A percentile compares a stretch with the other conserved stretches of the same genome.
phyloP scores from a whole-genome alignment of 2,329 filamentous ascomycete species.

The Xylariaceae sp. region DNA sequence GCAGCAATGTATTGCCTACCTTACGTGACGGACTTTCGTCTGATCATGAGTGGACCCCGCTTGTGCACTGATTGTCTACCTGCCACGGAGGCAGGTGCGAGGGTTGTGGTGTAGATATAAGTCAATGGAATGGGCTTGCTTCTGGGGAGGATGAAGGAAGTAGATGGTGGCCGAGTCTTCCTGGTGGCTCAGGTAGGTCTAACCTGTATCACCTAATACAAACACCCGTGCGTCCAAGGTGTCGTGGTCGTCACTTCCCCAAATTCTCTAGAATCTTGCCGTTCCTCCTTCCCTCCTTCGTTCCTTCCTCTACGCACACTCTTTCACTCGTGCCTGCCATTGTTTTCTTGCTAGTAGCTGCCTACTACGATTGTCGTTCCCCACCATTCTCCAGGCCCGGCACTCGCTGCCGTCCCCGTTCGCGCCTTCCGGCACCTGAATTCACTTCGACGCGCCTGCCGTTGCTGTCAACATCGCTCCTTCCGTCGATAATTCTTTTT shows the following conservation, averaged over 20 bases:
- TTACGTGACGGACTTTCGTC: not conserved
- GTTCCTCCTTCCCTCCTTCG: not conserved
- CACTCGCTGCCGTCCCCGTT: not conserved
- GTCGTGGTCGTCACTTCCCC: not conserved
- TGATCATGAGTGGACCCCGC: conserved; percentile 10
- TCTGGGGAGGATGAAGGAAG: not conserved
- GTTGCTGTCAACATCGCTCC: not conserved
- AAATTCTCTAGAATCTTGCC: not conserved
- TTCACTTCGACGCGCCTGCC: not conserved
- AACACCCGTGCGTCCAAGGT: conserved; percentile 1
- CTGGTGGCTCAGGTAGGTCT: not conserved
- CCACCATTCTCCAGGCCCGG: too few relatives aligned
- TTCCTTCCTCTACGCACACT: not conserved
- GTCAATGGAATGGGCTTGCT: too few relatives aligned
- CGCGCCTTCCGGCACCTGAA: not conserved
- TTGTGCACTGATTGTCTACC: not conserved
- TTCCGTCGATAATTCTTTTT: not conserved
- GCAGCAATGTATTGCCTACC: not conserved
- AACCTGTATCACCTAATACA: conserved; percentile 1
- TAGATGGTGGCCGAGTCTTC: not conserved
- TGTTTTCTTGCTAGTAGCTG: too few relatives aligned
- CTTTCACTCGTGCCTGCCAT: not conserved
- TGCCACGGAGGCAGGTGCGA: too few relatives aligned
- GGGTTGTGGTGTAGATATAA: too few relatives aligned
- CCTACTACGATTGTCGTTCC: too few relatives aligned